Percentiles rank a stretch among this genome's conserved stretches.
phyloP scores from a whole-genome alignment of 2,329 filamentous ascomycete genomes.

The Pseudocercospora fijiensis region DNA sequence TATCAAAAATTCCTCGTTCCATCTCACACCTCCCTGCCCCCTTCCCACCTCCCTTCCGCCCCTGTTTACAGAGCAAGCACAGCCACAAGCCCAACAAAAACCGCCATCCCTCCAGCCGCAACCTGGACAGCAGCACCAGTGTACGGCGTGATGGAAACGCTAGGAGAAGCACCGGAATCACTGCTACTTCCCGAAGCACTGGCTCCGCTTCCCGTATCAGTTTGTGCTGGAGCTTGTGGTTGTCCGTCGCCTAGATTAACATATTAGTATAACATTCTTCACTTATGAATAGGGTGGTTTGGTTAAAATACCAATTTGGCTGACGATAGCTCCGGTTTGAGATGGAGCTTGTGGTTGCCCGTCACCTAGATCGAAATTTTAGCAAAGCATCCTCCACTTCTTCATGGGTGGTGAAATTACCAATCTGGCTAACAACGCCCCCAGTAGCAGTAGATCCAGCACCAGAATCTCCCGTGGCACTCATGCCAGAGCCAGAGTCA shows the following conservation, averaged over 20 bases:
- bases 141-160: constrained; percentile 9
- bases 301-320: no score
- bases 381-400: no score
- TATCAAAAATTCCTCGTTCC: neutral
- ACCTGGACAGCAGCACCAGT: constrained; percentile 13
- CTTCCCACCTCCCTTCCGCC: neutral
- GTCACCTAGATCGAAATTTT: no score
- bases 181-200: neutral
- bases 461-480: neutral
- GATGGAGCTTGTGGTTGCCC: no score
- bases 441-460: constrained; percentile 2
- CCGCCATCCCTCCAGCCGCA: constrained; percentile 3
- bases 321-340: no score
- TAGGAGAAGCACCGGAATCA: neutral
- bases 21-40: no score
- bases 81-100: constrained; percentile 10
- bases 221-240: constrained; percentile 6
- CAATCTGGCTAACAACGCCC: constrained; percentile 11
- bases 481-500: neutral
- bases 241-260: constrained; percentile 4
- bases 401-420: no score
- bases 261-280: neutral
- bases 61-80: constrained; percentile 11
- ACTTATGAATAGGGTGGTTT: neutral
- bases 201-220: neutral